A percentile compares a stretch with the other conserved stretches of the same genome.
Conservation (phyloP, 1,139 yeast genomes). For the Pichia sp. region DNA sequence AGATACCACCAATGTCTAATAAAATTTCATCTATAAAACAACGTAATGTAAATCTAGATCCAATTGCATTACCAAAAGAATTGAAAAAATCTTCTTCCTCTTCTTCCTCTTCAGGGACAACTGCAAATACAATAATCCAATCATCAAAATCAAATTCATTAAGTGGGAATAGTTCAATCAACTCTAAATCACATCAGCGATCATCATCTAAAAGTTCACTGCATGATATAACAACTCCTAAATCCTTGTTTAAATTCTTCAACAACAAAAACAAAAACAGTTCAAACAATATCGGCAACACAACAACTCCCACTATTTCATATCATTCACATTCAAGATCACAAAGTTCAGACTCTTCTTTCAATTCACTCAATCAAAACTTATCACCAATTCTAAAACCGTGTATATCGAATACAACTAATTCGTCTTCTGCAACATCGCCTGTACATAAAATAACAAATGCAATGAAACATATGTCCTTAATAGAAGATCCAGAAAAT, state of each 20-base stretch:
- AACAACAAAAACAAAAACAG: constrained; percentile 13
- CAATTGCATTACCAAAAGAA: constrained; percentile 1
- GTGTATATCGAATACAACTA: too few relatives aligned
- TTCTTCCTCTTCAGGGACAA: too few relatives aligned
- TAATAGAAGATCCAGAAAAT: background rate
- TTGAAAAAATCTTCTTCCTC: background rate
- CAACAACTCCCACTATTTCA: background rate
- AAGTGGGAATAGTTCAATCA: background rate
- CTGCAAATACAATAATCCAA: background rate
- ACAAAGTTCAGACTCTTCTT: constrained; percentile 8
- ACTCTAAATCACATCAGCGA: constrained; percentile 15
- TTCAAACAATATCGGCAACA: background rate
- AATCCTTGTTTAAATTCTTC: constrained; percentile 30
- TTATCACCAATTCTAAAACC: constrained; percentile 4
- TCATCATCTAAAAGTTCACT: constrained; percentile 27
- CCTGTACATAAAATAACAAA: background rate
- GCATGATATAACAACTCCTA: constrained; percentile 26
- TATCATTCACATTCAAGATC: constrained; percentile 7
- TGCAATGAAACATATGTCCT: background rate
- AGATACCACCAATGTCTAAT: constrained; percentile 11
- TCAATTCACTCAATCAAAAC: background rate
- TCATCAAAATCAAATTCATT: background rate
- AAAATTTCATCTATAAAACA: background rate
- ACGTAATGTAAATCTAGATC: background rate
- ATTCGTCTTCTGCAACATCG: background rate